Conservation (phyloP, 176 grass and related monocot species). For the Lolium perenne region DNA sequence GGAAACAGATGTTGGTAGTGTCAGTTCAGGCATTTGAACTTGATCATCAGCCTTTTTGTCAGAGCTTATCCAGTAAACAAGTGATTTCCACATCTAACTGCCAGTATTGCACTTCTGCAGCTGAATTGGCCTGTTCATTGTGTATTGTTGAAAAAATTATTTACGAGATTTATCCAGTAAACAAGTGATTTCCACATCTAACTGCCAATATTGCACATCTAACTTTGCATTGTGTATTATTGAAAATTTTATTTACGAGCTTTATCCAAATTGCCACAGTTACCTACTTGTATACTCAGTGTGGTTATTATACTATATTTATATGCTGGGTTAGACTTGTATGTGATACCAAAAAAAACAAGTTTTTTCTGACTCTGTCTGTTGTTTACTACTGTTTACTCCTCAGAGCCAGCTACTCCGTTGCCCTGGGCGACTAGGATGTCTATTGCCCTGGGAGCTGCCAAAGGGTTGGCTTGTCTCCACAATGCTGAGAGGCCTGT, state of each 20-base stretch:
- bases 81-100: slow-evolving; percentile 8
- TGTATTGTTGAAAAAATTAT: not conserved
- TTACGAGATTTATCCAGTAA: slow-evolving; percentile 4
- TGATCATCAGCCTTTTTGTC: not conserved
- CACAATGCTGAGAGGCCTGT: slow-evolving; percentile 90
- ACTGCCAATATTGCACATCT: not conserved
- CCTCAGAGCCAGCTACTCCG: slow-evolving; percentile 67
- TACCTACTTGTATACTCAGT: not conserved
- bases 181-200: slow-evolving; percentile 7
- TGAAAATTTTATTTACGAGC: not conserved
- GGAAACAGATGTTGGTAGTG: not conserved
- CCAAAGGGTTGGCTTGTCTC: slow-evolving; percentile 93
- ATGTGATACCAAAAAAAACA: no score
- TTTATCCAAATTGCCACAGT: not conserved
- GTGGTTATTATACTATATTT: not conserved
- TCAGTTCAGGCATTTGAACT: not conserved
- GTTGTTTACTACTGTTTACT: not conserved
- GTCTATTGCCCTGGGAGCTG: slow-evolving; percentile 93
- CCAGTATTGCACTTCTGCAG: not conserved
- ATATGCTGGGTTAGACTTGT: slow-evolving; percentile 5
- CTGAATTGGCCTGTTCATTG: not conserved
- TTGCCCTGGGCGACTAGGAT: slow-evolving; percentile 91
- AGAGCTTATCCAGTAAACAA: slow-evolving; percentile 2
- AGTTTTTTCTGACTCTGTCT: slow-evolving; percentile 9
- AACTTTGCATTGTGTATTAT: not conserved